Evolutionary conservation across 768 basidiomycete genomes (phyloP), one percentile per base, ranked within the genome.

Genomic region (Pleurotus djamor): DNA sequence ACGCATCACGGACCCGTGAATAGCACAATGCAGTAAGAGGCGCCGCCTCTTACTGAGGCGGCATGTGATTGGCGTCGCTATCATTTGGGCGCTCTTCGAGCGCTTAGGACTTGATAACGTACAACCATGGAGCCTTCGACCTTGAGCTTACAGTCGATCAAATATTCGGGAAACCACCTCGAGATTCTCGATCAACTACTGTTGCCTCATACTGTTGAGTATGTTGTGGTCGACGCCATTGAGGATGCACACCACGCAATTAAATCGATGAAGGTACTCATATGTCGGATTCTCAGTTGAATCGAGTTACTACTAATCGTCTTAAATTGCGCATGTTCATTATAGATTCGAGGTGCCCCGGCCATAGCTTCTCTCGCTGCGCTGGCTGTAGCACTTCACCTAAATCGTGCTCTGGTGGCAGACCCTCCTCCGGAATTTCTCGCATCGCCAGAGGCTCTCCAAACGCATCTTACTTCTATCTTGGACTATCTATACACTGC

Each of bases 331-430:
- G 17, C 52, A 57, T 50, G 48, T 44, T 34, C 60, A 49, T 51
- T 59, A 50, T 67, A 82, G 78, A 83, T 83, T 60, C 87, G 96
- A 50, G 96, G 96, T 4, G 96, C 96, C 4, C 96, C 96, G 1
- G 96, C 96, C 14, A 98, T 98, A 48, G 96, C 90, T 0, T 94
- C 94, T 0, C 85, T 98, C 10, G 96, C 95, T 5, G 85, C 93
- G 0, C 85, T 96, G 12, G 83, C 91, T 0, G 76, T 96, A 57
- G 83, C 91, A 0, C 78, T 84, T 12, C 73, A 88, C 63, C 80
- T 95, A 48, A 78, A 83, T 4, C 76, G 76, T 4, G 83, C 81
- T 5, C 71, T 90, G 44, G 63, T 74, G 17, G 69, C 75, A 9
- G 69, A 76, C 1, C 77, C 83, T 0, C 58, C 64, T 2, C 87